Evolutionary conservation across 1,284 basidiomycete genomes (phyloP).

Genomic region (Cryptococcus sp.): DNA sequence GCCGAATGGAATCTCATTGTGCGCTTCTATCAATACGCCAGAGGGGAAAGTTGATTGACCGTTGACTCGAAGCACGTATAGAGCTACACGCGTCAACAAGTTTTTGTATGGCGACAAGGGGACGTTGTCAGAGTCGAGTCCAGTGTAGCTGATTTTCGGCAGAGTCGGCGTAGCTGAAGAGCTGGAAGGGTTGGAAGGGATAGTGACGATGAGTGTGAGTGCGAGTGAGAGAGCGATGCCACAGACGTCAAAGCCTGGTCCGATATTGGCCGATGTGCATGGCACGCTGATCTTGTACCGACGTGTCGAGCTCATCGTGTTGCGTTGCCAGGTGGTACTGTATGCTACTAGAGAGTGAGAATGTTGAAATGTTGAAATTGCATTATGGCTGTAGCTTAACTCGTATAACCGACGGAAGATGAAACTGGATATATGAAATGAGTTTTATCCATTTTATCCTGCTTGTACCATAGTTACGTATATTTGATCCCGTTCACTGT

Average conservation of each 20-base stretch:
- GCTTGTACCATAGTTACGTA: neutral
- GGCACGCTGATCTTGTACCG: conserved; percentile 75
- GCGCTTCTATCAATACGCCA: conserved; percentile 68
- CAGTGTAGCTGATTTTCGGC: conserved; percentile 76
- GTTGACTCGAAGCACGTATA: conserved; percentile 93
- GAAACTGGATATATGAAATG: neutral
- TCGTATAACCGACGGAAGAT: neutral
- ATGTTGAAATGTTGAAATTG: neutral
- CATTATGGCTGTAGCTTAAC: neutral
- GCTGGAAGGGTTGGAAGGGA: conserved; percentile 47
- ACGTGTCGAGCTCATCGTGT: conserved; percentile 25
- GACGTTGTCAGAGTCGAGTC: conserved; percentile 86
- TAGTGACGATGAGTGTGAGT: conserved; percentile 73
- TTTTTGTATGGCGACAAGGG: conserved; percentile 96
- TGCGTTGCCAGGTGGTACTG: too few species aligned
- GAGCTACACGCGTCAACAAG: conserved; percentile 93
- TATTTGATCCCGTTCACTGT: neutral
- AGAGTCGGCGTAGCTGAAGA: conserved; percentile 45
- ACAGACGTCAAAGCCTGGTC: conserved; percentile 98
- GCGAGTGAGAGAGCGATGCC: conserved; percentile 91
- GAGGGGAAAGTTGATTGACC: conserved; percentile 72
- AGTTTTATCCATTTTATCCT: neutral
- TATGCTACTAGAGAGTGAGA: neutral
- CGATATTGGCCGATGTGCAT: conserved; percentile 97
- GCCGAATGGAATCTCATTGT: conserved; percentile 97